A percentile compares a stretch with the other conserved stretches of the same genome.
These are phyloP conservation scores for Danielia oregonensis DNA, from an alignment of 805 yeast species.

Conservation along the genomic window DNA sequence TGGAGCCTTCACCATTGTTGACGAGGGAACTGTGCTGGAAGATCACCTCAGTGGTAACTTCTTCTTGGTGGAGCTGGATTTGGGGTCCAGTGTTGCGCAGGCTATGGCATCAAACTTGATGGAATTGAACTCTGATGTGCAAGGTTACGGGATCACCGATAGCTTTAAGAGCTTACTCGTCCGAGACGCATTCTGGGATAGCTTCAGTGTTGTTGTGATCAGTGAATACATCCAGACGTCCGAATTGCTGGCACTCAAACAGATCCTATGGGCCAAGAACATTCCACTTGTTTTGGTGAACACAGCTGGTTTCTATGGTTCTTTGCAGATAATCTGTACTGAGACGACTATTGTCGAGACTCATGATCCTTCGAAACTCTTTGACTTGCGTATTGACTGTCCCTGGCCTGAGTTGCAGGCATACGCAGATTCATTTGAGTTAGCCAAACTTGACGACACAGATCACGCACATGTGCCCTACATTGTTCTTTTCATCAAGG, in stretches of 20 bases:
- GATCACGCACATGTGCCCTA: conserved; percentile 66
- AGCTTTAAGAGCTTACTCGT: conserved; percentile 11
- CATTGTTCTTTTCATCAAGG: conserved; percentile 56
- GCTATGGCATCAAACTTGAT: conserved; percentile 39
- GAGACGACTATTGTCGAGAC: conserved; percentile 74
- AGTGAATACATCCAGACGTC: conserved; percentile 23
- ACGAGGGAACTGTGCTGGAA: conserved; percentile 35
- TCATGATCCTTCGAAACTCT: conserved; percentile 57
- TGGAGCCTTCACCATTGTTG: conserved; percentile 62
- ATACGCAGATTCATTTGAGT: conserved; percentile 48
- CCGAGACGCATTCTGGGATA: conserved; percentile 37
- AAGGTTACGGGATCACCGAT: conserved; percentile 26
- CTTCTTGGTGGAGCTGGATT: conserved; percentile 46
- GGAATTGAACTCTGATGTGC: conserved; percentile 61
- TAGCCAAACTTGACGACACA: conserved; percentile 42
- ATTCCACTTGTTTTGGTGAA: conserved; percentile 55
- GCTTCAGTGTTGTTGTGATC: conserved; percentile 49
- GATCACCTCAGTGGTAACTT: conserved; percentile 58
- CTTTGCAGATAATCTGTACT: conserved; percentile 45
- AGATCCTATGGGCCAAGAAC: conserved; percentile 36
- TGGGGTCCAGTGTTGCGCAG: conserved; percentile 40
- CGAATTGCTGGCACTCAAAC: conserved; percentile 25
- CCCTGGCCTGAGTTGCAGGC: conserved; percentile 70
- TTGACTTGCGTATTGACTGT: conserved; percentile 61
- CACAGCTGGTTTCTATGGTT: conserved; percentile 65